These are phyloP conservation scores for Mucor circinelloides DNA, from an alignment of 371 early-diverging fungal species.

Conservation along the genomic window DNA sequence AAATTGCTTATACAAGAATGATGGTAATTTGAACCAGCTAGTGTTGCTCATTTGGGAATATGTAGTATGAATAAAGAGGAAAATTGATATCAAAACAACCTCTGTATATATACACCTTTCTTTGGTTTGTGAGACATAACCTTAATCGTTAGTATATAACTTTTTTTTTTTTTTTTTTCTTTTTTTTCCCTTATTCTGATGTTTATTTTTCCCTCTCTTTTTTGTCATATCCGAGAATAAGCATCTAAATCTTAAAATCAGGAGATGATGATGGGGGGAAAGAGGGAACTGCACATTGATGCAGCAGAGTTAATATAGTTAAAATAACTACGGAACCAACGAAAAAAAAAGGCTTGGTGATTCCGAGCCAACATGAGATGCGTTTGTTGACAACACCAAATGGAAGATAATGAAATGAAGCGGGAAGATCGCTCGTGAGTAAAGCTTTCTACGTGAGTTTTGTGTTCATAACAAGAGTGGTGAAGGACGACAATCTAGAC, in stretches of 20 bases:
- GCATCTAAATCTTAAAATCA: not conserved
- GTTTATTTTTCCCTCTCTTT: not conserved
- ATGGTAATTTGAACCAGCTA: not conserved
- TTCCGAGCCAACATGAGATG: not conserved
- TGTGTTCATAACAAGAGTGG: not conserved
- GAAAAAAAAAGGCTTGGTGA: not conserved
- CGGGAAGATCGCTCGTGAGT: not conserved
- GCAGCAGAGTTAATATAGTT: not conserved
- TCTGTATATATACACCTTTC: not conserved
- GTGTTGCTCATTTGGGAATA: not conserved
- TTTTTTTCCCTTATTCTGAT: not conserved
- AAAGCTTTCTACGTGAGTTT: not conserved
- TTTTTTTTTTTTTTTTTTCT: not conserved
- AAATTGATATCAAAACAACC: not conserved
- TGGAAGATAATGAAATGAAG: not conserved
- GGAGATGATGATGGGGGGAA: not conserved
- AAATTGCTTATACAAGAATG: not conserved
- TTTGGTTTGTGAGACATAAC: not conserved
- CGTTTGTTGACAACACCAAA: not conserved
- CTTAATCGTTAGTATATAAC: not conserved
- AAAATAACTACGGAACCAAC: not conserved
- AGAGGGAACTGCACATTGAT: not conserved
- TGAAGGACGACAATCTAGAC: not conserved
- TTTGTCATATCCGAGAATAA: not conserved
- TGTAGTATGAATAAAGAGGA: not conserved